A percentile compares a stretch with the other conserved stretches of the same genome.
phyloP scores from a whole-genome alignment of 495 filamentous ascomycete species.

The Hypoxylon subgilvum region DNA sequence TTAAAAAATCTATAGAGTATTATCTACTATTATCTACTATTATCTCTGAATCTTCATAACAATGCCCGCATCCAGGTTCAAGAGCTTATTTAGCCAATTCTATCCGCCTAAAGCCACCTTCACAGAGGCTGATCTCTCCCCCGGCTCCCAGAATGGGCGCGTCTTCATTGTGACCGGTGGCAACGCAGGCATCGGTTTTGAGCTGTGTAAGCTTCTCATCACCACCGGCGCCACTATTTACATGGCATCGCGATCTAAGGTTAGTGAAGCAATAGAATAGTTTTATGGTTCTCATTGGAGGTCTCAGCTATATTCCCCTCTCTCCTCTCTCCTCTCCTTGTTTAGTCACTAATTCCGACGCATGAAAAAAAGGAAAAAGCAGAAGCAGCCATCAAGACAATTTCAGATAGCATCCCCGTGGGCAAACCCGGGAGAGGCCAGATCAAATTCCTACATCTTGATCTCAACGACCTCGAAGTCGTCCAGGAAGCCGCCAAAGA shows the following conservation, averaged over 20 bases:
- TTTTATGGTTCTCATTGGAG: background rate
- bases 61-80: no score
- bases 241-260: slow-evolving; percentile 34
- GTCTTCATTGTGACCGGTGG: slow-evolving; percentile 33
- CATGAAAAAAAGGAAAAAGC: background rate
- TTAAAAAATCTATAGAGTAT: no score
- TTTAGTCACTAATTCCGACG: background rate
- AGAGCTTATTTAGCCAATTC: no score
- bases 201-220: slow-evolving; percentile 45
- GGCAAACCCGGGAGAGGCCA: background rate
- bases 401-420: background rate
- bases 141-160: slow-evolving; percentile 38
- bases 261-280: background rate
- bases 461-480: slow-evolving; percentile 37
- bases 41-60: no score
- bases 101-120: no score
- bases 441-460: slow-evolving; percentile 31
- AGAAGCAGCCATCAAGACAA: background rate
- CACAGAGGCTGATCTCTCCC: slow-evolving; percentile 9
- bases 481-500: slow-evolving; percentile 33
- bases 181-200: slow-evolving; percentile 35
- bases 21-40: no score
- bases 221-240: slow-evolving; percentile 39
- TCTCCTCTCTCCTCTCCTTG: no score
- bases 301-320: no score